phyloP scores from a whole-genome alignment of 306 rosid genomes.

The Ziziphus jujuba region DNA sequence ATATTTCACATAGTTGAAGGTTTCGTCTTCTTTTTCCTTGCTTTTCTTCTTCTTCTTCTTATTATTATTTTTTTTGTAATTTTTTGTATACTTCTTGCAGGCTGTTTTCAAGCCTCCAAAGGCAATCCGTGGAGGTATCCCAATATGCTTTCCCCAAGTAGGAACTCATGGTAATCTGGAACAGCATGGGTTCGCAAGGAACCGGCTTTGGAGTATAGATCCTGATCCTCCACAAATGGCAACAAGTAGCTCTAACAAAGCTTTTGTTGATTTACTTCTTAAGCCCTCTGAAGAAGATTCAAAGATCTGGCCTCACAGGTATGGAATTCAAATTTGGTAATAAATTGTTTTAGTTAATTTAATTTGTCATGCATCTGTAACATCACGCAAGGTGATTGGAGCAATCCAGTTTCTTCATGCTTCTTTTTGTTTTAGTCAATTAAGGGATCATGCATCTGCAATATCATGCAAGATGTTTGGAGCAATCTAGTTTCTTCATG shows the following conservation, averaged over 20 bases:
- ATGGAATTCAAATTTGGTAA: conserved; percentile 1
- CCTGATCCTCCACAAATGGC: conserved; percentile 68
- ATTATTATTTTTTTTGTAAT: background rate
- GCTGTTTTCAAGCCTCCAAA: conserved; percentile 64
- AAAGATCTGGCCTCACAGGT: conserved; percentile 76
- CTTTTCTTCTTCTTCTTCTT: background rate
- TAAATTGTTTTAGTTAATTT: background rate
- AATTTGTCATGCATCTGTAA: background rate
- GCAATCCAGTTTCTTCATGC: no score
- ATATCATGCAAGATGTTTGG: background rate
- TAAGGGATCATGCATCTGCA: background rate
- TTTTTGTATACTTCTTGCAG: conserved; percentile 41
- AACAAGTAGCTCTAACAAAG: conserved; percentile 39
- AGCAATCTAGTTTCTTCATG: background rate
- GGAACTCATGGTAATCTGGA: conserved; percentile 57
- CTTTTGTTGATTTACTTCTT: conserved; percentile 66
- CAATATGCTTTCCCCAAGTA: conserved; percentile 81
- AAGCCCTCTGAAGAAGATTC: conserved; percentile 58
- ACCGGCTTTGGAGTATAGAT: conserved; percentile 67
- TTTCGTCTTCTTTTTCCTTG: background rate
- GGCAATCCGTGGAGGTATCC: conserved; percentile 83
- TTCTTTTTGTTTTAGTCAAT: background rate
- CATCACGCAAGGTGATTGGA: background rate
- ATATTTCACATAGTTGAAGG: background rate
- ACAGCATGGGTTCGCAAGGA: conserved; percentile 79